These are phyloP conservation scores for Mixia osmundae DNA, from an alignment of 1,284 basidiomycete genomes.

Conservation along the genomic window DNA sequence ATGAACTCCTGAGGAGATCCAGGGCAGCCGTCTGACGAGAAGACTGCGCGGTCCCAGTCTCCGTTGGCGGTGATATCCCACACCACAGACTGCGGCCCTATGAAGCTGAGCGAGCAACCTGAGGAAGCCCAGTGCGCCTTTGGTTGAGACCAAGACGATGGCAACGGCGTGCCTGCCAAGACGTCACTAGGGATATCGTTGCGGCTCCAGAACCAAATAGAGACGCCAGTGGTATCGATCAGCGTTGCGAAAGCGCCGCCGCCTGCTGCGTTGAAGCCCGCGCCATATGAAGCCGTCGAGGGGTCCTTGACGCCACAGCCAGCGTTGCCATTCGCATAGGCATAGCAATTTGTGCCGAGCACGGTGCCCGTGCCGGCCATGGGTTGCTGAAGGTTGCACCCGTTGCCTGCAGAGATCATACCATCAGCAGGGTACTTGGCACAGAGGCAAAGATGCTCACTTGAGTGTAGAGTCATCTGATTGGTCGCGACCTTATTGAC, in stretches of 20 bases:
- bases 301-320: constrained; percentile 42
- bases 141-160: background rate
- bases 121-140: background rate
- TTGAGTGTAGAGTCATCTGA: constrained; percentile 47
- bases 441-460: constrained; percentile 13
- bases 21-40: background rate
- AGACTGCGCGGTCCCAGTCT: too few species aligned
- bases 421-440: background rate
- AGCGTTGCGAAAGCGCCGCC: constrained; percentile 56
- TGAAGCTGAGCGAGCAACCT: background rate
- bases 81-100: too few species aligned
- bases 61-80: too few species aligned
- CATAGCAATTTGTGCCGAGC: constrained; percentile 29
- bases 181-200: background rate
- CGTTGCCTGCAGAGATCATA: constrained; percentile 10
- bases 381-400: constrained; percentile 32
- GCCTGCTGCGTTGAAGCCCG: constrained; percentile 39
- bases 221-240: constrained; percentile 42
- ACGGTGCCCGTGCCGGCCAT: constrained; percentile 22
- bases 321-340: constrained; percentile 29
- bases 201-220: constrained; percentile 31
- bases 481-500: constrained; percentile 24
- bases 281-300: constrained; percentile 36
- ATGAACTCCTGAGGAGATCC: constrained; percentile 3
- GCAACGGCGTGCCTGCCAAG: background rate